phyloP scores from a whole-genome alignment of 192 early-diverging fungal genomes.

The Linnemannia elongata region DNA sequence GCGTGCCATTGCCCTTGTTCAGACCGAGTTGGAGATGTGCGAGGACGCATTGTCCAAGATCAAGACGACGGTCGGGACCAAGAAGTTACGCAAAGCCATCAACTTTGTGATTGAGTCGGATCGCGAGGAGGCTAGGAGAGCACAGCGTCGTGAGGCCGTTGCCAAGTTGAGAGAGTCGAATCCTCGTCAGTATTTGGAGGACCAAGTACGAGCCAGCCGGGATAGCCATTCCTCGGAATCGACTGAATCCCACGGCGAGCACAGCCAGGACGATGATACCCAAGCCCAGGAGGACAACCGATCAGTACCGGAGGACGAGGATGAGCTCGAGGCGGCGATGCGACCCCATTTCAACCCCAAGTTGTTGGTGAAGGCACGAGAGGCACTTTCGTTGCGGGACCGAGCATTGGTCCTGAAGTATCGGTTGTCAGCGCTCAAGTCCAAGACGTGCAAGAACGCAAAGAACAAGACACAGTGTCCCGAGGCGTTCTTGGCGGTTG shows the following conservation, averaged over 20 bases:
- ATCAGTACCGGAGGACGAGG: constrained; percentile 31
- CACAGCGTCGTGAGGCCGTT: constrained; percentile 39
- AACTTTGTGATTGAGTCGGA: constrained; percentile 82
- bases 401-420: constrained; percentile 82
- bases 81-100: constrained; percentile 88
- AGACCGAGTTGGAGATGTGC: constrained; percentile 85
- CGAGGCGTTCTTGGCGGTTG: constrained; percentile 91
- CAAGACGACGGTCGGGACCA: constrained; percentile 80
- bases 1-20: constrained; percentile 79
- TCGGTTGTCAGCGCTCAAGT: constrained; percentile 84
- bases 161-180: constrained; percentile 37
- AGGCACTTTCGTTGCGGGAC: constrained; percentile 84
- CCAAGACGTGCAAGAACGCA: constrained; percentile 82
- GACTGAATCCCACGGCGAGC: background rate
- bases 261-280: constrained; percentile 14
- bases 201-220: background rate
- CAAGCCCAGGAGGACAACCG: background rate
- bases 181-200: constrained; percentile 24
- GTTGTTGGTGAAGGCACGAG: constrained; percentile 82
- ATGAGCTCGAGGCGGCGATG: constrained; percentile 65
- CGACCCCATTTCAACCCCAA: constrained; percentile 79
- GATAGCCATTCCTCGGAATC: background rate
- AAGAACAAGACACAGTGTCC: constrained; percentile 95
- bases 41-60: constrained; percentile 79
- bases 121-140: constrained; percentile 64